Evolutionary conservation across 805 yeast species (phyloP).

Genomic region (Wickerhamomyces hampshirensis): DNA sequence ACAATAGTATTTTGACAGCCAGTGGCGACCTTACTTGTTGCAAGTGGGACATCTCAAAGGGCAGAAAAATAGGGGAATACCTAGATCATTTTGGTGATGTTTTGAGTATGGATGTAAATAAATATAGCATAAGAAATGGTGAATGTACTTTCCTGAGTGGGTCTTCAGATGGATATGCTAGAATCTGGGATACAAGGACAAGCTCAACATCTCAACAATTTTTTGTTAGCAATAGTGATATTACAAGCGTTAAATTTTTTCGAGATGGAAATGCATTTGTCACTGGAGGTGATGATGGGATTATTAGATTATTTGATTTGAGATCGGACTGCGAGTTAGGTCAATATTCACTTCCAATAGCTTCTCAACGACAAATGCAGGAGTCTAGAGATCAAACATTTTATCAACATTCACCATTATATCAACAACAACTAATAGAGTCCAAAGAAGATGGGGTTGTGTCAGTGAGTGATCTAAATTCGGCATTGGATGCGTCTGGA

Average conservation of each 20-base stretch:
- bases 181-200: conserved; percentile 62
- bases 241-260: conserved; percentile 55
- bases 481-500: conserved; percentile 53
- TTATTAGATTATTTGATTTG: conserved; percentile 64
- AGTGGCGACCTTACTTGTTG: conserved; percentile 81
- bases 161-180: conserved; percentile 63
- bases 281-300: conserved; percentile 78
- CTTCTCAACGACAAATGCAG: conserved; percentile 6
- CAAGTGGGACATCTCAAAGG: conserved; percentile 73
- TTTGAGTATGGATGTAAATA: conserved; percentile 38
- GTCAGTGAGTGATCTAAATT: conserved; percentile 19
- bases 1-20: conserved; percentile 55
- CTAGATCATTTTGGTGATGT: conserved; percentile 73
- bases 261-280: conserved; percentile 69
- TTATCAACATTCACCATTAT: conserved; percentile 11
- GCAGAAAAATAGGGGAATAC: conserved; percentile 47
- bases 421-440: conserved; percentile 6
- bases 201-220: conserved; percentile 39
- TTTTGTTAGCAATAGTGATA: conserved; percentile 57
- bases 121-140: conserved; percentile 7
- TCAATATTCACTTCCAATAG: conserved; percentile 33
- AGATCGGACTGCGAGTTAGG: conserved; percentile 71
- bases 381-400: conserved; percentile 8
- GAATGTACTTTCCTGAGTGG: conserved; percentile 48
- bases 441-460: conserved; percentile 19